Evolutionary conservation across 257 asterid species (phyloP).

Genomic region (Linderniella brevidens): DNA sequence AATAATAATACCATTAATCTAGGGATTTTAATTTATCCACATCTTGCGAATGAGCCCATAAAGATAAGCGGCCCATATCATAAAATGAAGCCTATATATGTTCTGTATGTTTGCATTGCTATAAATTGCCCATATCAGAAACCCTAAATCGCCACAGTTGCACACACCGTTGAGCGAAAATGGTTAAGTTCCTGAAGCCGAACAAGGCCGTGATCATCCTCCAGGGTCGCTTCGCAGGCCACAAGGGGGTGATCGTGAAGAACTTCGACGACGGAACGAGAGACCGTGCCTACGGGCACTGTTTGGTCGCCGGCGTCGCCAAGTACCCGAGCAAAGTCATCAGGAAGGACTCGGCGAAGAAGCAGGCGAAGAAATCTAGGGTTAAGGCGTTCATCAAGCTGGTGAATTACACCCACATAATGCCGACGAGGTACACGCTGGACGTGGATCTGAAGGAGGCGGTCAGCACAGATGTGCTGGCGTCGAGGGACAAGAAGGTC

Average conservation of each 20-base stretch:
- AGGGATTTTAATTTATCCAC: too few species aligned
- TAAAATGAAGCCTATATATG: too few species aligned
- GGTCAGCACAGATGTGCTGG: conserved; percentile 14
- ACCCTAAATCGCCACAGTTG: background rate
- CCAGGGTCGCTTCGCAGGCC: conserved; percentile 23
- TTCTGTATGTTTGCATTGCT: too few species aligned
- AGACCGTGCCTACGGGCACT: conserved; percentile 26
- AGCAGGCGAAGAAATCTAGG: conserved; percentile 27
- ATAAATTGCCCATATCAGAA: too few species aligned
- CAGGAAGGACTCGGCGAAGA: conserved; percentile 20
- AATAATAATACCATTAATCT: too few species aligned
- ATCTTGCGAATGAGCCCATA: too few species aligned
- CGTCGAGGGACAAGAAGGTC: conserved; percentile 23
- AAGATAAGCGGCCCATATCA: too few species aligned
- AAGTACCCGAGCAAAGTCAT: conserved; percentile 25
- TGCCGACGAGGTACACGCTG: conserved; percentile 28
- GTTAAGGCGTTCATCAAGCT: conserved; percentile 23
- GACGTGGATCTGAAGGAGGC: conserved; percentile 23
- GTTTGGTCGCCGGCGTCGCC: conserved; percentile 25
- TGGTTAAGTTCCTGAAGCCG: conserved; percentile 21
- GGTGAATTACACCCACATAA: conserved; percentile 23
- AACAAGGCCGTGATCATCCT: conserved; percentile 27
- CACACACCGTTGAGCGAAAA: conserved; percentile 1
- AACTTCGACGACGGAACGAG: conserved; percentile 23
- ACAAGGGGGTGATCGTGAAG: conserved; percentile 21